These are phyloP conservation scores for Nothopassalora personata DNA, from an alignment of 2,329 filamentous ascomycete species.

Conservation along the genomic window DNA sequence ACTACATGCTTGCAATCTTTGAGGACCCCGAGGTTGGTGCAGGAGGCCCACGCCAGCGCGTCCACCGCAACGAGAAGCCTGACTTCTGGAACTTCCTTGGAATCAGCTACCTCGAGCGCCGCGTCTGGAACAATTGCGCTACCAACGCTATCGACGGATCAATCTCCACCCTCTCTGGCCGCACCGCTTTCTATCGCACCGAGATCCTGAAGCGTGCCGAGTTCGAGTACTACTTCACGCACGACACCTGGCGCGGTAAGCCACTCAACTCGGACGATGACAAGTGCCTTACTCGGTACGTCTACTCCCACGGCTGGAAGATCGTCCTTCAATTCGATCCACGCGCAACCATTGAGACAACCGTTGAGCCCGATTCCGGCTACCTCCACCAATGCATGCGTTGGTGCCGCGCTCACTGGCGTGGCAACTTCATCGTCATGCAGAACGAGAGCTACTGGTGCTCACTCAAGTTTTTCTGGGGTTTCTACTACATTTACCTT, in stretches of 20 bases:
- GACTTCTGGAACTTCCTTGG: constrained; percentile 51
- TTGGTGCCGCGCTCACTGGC: constrained; percentile 56
- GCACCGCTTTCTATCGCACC: constrained; percentile 50
- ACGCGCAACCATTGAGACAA: constrained; percentile 48
- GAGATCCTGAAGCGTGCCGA: constrained; percentile 42
- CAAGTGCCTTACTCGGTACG: constrained; percentile 55
- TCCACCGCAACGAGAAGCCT: constrained; percentile 36
- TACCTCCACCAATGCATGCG: constrained; percentile 51
- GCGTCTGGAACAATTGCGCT: constrained; percentile 57
- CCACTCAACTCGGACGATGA: constrained; percentile 55
- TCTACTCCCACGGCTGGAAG: constrained; percentile 47
- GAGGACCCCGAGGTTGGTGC: constrained; percentile 47
- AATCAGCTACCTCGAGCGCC: constrained; percentile 54
- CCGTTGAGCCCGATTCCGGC: constrained; percentile 47
- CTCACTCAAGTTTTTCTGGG: constrained; percentile 44
- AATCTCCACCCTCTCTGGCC: constrained; percentile 54
- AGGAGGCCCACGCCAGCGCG: constrained; percentile 54
- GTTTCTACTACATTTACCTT: constrained; percentile 53
- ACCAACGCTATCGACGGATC: constrained; percentile 55
- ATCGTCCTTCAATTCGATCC: constrained; percentile 52
- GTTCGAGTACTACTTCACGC: constrained; percentile 44
- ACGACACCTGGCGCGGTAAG: constrained; percentile 49
- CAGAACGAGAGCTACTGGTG: constrained; percentile 32
- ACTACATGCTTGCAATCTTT: constrained; percentile 35
- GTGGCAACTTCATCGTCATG: constrained; percentile 51